These are phyloP conservation scores for Euphrasia confusa DNA, from an alignment of 257 asterid species.

Conservation along the genomic window DNA sequence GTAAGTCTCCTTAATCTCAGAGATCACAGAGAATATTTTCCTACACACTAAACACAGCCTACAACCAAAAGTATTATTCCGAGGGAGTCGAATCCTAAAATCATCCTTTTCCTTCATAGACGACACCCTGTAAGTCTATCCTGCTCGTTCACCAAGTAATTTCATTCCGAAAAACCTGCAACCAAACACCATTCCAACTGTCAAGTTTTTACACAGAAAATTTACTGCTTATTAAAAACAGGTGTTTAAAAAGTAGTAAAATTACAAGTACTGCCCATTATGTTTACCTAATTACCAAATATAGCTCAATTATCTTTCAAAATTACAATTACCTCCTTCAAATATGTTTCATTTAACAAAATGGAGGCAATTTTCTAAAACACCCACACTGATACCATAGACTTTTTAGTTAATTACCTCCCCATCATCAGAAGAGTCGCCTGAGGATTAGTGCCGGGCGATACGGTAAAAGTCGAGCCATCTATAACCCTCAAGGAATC, in stretches of 20 bases:
- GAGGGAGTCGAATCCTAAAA: not conserved
- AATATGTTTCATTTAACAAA: too few relatives aligned
- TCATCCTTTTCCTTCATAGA: not conserved
- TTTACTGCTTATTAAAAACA: too few relatives aligned
- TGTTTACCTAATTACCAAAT: too few relatives aligned
- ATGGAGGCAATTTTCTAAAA: not conserved
- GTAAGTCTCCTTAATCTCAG: too few relatives aligned
- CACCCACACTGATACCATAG: not conserved
- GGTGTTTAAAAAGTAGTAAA: too few relatives aligned
- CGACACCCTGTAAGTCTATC: conserved; percentile 9
- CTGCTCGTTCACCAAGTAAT: conserved; percentile 52
- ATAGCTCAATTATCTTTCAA: too few relatives aligned
- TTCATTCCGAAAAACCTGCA: conserved; percentile 54
- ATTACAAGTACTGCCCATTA: too few relatives aligned
- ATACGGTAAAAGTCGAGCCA: conserved; percentile 59
- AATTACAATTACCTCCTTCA: too few relatives aligned
- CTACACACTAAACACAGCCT: too few relatives aligned
- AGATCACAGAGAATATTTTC: too few relatives aligned
- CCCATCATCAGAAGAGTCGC: conserved; percentile 92
- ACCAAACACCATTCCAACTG: not conserved
- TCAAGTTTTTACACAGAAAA: not conserved
- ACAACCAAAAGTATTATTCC: too few relatives aligned
- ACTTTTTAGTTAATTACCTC: conserved; percentile 21
- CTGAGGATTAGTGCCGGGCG: conserved; percentile 96
- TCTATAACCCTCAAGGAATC: conserved; percentile 67